A percentile compares a stretch with the other conserved stretches of the same genome.
These are phyloP conservation scores for Omphalotus guepiniiformis DNA, from an alignment of 768 basidiomycete species.

Conservation along the genomic window DNA sequence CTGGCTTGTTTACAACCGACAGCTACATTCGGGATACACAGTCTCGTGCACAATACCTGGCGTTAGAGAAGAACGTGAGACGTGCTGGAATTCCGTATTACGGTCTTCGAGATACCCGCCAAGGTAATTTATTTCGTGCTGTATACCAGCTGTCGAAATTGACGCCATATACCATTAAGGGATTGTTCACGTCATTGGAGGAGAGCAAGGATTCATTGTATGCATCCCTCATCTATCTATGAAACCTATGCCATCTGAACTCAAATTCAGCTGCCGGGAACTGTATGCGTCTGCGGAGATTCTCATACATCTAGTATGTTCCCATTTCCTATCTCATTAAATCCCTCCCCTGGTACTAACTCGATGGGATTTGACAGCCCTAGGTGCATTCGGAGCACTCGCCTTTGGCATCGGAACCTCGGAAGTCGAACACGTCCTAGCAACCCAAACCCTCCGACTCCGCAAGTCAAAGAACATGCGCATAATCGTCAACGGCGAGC, in stretches of 20 bases:
- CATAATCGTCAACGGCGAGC: conserved; percentile 52
- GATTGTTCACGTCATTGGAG: conserved; percentile 60
- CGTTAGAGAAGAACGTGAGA: conserved; percentile 1
- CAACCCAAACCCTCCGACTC: conserved; percentile 62
- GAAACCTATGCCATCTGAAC: conserved; percentile 3
- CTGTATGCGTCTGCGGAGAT: conserved; percentile 58
- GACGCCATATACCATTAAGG: not conserved
- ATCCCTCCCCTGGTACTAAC: conserved; percentile 3
- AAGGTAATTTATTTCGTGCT: not conserved
- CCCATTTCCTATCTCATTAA: not conserved
- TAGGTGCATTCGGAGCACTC: conserved; percentile 64
- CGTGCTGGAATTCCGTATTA: not conserved
- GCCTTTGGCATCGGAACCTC: conserved; percentile 68
- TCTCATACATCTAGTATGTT: conserved; percentile 60
- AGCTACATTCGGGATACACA: not conserved
- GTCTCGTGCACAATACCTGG: not conserved
- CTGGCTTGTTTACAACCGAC: not conserved
- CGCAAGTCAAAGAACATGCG: conserved; percentile 64
- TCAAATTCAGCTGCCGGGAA: conserved; percentile 33
- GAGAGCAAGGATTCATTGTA: conserved; percentile 63
- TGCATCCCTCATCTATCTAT: not conserved
- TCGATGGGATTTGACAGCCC: conserved; percentile 33
- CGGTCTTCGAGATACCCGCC: not conserved
- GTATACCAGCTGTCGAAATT: not conserved
- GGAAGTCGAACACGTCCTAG: conserved; percentile 67